These are phyloP conservation scores for Gaeumannomyces tritici DNA, from an alignment of 2,329 filamentous ascomycete genomes.

Conservation along the genomic window DNA sequence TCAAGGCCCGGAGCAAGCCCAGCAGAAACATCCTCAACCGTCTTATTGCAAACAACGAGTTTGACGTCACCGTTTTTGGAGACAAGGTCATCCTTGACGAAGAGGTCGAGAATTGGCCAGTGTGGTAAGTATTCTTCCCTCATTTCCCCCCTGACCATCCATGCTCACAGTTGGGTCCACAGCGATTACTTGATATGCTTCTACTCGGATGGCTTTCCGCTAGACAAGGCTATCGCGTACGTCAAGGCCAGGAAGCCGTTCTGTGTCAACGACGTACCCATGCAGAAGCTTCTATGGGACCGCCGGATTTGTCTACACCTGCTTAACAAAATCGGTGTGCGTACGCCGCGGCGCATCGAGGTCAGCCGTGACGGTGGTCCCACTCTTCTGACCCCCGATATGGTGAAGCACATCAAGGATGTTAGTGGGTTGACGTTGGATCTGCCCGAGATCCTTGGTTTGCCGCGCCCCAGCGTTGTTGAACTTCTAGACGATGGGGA, in stretches of 20 bases:
- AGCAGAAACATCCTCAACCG: constrained; percentile 93
- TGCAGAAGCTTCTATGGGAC: constrained; percentile 97
- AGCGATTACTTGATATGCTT: constrained; percentile 94
- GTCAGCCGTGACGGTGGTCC: constrained; percentile 92
- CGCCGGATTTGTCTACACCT: constrained; percentile 81
- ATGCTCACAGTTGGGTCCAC: constrained; percentile 14
- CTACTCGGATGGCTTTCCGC: constrained; percentile 93
- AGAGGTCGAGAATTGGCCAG: constrained; percentile 91
- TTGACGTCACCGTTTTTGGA: constrained; percentile 95
- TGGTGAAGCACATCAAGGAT: constrained; percentile 70
- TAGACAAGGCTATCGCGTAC: constrained; percentile 96
- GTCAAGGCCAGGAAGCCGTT: constrained; percentile 89
- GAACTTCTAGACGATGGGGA: constrained; percentile 87
- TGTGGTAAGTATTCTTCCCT: constrained; percentile 48
- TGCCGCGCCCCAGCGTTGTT: constrained; percentile 52
- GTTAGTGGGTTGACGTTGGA: constrained; percentile 70
- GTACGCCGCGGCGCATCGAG: constrained; percentile 79
- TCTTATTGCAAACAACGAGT: constrained; percentile 81
- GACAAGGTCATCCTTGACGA: constrained; percentile 98
- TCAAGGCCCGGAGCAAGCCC: constrained; percentile 93
- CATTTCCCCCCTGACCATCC: background rate
- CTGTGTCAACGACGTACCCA: constrained; percentile 92
- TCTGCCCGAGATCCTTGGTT: constrained; percentile 52
- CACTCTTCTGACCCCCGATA: constrained; percentile 63
- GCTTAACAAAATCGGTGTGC: constrained; percentile 80